Conservation (phyloP, 2,329 filamentous ascomycete species). For the Elsinoe perseae region DNA sequence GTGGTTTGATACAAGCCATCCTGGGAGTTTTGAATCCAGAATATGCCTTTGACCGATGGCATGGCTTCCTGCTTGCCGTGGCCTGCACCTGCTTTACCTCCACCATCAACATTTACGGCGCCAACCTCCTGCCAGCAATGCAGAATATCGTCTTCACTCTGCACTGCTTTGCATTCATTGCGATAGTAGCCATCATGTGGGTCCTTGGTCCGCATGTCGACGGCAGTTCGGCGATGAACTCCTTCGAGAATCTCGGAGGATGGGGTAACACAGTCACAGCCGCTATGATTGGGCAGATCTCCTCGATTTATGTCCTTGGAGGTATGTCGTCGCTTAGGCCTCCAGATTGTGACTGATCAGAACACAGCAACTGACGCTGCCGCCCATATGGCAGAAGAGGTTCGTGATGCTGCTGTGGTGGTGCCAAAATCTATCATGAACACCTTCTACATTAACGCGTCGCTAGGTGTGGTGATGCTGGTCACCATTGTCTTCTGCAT, state of each 20-base stretch:
- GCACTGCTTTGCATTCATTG: slow-evolving; percentile 34
- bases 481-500: slow-evolving; percentile 26
- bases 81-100: slow-evolving; percentile 38
- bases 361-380: slow-evolving; percentile 15
- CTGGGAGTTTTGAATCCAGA: slow-evolving; percentile 36
- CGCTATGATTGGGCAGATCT: slow-evolving; percentile 30
- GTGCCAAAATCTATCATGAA: slow-evolving; percentile 27
- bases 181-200: slow-evolving; percentile 23
- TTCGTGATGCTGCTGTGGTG: slow-evolving; percentile 25
- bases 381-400: slow-evolving; percentile 26
- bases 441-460: slow-evolving; percentile 28
- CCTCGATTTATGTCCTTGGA: slow-evolving; percentile 24
- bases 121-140: slow-evolving; percentile 30
- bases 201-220: slow-evolving; percentile 24
- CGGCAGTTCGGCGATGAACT: slow-evolving; percentile 30
- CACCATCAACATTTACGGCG: slow-evolving; percentile 35
- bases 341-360: not conserved
- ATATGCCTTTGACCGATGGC: slow-evolving; percentile 39
- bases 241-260: slow-evolving; percentile 33
- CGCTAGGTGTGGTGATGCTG: slow-evolving; percentile 29
- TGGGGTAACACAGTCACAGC: slow-evolving; percentile 31
- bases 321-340: slow-evolving; percentile 5
- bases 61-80: slow-evolving; percentile 43
- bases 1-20: slow-evolving; percentile 41
- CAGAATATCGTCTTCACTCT: slow-evolving; percentile 34